These are phyloP conservation scores for Monilinia aucupariae DNA, from an alignment of 2,329 filamentous ascomycete genomes.

Conservation along the genomic window DNA sequence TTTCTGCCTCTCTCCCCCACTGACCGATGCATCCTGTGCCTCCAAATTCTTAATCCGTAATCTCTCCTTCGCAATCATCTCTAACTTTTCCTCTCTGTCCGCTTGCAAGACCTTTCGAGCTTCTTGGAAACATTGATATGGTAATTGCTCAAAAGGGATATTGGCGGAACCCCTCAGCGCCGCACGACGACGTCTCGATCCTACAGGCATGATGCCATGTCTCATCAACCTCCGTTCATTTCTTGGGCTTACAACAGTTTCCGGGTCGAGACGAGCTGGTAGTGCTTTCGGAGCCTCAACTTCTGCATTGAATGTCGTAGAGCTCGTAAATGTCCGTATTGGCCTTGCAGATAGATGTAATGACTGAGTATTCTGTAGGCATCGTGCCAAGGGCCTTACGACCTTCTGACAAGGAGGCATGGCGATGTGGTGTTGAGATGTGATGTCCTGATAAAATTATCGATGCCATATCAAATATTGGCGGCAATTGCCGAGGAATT, in stretches of 20 bases:
- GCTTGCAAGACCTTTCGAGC: slow-evolving; percentile 74
- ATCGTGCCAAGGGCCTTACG: slow-evolving; percentile 51
- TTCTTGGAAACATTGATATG: slow-evolving; percentile 97
- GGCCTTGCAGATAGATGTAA: slow-evolving; percentile 25
- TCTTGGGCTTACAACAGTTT: slow-evolving; percentile 57
- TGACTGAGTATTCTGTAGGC: slow-evolving; percentile 41
- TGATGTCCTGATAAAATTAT: slow-evolving; percentile 28
- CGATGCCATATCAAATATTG: slow-evolving; percentile 18
- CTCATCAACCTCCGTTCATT: slow-evolving; percentile 65
- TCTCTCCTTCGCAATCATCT: slow-evolving; percentile 62
- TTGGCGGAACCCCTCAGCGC: slow-evolving; percentile 63
- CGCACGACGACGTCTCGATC: slow-evolving; percentile 76
- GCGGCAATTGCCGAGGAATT: slow-evolving; percentile 27
- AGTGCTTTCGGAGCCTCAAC: slow-evolving; percentile 36
- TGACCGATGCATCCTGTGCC: slow-evolving; percentile 49
- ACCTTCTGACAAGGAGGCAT: slow-evolving; percentile 59
- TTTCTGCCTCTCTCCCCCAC: slow-evolving; percentile 60
- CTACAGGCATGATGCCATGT: slow-evolving; percentile 65
- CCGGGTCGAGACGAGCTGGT: slow-evolving; percentile 53
- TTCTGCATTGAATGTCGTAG: slow-evolving; percentile 37
- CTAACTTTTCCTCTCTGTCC: slow-evolving; percentile 77
- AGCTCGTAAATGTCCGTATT: slow-evolving; percentile 32
- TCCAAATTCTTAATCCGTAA: slow-evolving; percentile 64
- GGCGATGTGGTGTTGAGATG: slow-evolving; percentile 22
- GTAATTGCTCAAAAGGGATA: slow-evolving; percentile 80